These are phyloP conservation scores for Trichoderma sp. DNA, from an alignment of 2,329 filamentous ascomycete genomes.

Conservation along the genomic window DNA sequence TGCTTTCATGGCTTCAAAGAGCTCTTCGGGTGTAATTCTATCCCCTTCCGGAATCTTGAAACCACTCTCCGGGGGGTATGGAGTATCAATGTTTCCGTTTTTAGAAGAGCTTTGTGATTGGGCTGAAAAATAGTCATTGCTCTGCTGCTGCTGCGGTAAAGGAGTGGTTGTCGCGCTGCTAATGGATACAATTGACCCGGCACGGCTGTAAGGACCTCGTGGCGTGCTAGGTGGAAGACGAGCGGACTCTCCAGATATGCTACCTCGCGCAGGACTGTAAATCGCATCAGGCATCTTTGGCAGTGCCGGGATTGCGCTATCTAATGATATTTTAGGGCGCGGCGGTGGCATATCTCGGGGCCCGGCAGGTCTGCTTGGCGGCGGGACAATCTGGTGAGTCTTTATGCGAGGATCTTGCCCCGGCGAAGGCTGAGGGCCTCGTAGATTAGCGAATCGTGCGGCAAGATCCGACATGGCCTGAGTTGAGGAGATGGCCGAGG, in stretches of 20 bases:
- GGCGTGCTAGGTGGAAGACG: conserved; percentile 66
- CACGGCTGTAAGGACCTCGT: conserved; percentile 63
- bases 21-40: conserved; percentile 66
- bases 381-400: conserved; percentile 48
- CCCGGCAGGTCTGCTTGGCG: conserved; percentile 40
- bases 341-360: conserved; percentile 55
- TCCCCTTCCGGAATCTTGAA: conserved; percentile 55
- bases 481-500: conserved; percentile 32
- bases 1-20: conserved; percentile 68
- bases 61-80: conserved; percentile 41
- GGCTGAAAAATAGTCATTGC: conserved; percentile 36
- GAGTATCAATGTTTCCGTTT: conserved; percentile 25
- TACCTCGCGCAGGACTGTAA: conserved; percentile 76
- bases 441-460: conserved; percentile 59
- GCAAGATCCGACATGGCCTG: conserved; percentile 51
- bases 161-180: conserved; percentile 32
- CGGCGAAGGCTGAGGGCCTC: conserved; percentile 44
- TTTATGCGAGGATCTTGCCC: conserved; percentile 56
- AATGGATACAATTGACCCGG: conserved; percentile 52
- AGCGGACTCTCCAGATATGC: conserved; percentile 64
- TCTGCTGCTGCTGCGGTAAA: conserved; percentile 33
- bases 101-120: conserved; percentile 31
- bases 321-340: conserved; percentile 48
- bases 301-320: conserved; percentile 57
- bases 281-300: conserved; percentile 74